phyloP scores from a whole-genome alignment of 768 basidiomycete genomes.

The Cystobasidium tubakii region DNA sequence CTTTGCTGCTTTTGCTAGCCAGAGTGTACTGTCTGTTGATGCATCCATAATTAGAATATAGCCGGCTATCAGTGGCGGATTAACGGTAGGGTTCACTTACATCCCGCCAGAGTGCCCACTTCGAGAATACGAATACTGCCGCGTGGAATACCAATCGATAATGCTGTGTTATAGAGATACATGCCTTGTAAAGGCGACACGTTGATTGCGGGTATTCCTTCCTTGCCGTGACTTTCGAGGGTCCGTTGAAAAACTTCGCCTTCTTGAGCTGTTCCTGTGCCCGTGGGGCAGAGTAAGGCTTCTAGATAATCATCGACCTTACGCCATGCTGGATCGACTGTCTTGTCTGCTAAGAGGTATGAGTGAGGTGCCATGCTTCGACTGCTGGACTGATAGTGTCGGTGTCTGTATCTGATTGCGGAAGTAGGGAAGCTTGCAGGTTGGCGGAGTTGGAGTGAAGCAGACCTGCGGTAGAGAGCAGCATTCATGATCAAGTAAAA shows the following conservation, averaged over 20 bases:
- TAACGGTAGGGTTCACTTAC: background rate
- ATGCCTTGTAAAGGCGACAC: constrained; percentile 26
- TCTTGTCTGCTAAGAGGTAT: constrained; percentile 4
- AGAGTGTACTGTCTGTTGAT: constrained; percentile 12
- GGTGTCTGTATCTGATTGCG: too few species aligned
- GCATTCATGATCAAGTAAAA: too few species aligned
- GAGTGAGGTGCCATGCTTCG: background rate
- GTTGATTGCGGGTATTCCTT: constrained; percentile 19
- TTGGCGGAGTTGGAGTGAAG: too few species aligned
- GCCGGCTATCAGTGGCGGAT: background rate
- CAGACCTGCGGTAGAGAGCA: too few species aligned
- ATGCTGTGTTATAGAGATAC: constrained; percentile 14
- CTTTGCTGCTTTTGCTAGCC: constrained; percentile 13
- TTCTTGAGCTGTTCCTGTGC: background rate
- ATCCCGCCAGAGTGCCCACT: constrained; percentile 33
- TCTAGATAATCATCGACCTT: constrained; percentile 1
- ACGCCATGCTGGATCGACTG: constrained; percentile 14
- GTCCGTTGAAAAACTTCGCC: constrained; percentile 5
- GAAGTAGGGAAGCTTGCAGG: too few species aligned
- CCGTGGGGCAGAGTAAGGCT: background rate
- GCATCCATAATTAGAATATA: background rate
- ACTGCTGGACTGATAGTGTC: background rate
- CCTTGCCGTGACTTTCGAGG: constrained; percentile 4
- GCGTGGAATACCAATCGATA: background rate
- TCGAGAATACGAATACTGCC: constrained; percentile 18